Percentiles rank a stretch among this genome's conserved stretches.
These are phyloP conservation scores for Globisporangium abappressorium DNA, from an alignment of 352 stramenopile genomes.

Conservation along the genomic window DNA sequence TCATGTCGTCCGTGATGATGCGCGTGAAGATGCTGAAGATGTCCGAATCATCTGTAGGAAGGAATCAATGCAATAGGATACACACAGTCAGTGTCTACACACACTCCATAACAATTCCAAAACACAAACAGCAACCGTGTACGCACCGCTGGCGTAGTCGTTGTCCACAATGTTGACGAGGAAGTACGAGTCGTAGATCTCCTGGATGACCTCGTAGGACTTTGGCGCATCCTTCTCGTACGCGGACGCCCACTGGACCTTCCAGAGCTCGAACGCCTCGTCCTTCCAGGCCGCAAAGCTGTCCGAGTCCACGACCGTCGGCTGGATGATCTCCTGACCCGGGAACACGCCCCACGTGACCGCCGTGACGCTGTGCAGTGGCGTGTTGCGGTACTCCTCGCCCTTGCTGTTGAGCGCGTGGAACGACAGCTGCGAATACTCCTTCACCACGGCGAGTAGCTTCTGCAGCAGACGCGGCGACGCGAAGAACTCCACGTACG, in stretches of 20 bases:
- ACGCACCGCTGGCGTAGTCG: constrained; percentile 87
- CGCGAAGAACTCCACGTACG: constrained; percentile 98
- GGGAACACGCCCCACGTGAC: constrained; percentile 98
- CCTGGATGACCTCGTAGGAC: constrained; percentile 55
- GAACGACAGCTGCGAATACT: constrained; percentile 78
- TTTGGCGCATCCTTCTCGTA: constrained; percentile 88
- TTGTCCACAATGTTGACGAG: constrained; percentile 99
- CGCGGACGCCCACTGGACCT: constrained; percentile 94
- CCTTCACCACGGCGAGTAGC: constrained; percentile 47
- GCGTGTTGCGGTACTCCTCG: constrained; percentile 73
- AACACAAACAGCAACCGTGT: not conserved
- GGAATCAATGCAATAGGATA: not conserved
- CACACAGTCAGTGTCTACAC: not conserved
- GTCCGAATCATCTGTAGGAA: constrained; percentile 58
- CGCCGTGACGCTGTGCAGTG: constrained; percentile 88
- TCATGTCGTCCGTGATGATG: constrained; percentile 83
- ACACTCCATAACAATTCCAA: not conserved
- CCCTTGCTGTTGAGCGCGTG: constrained; percentile 69
- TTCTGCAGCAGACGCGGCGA: constrained; percentile 77
- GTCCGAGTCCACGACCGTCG: constrained; percentile 97
- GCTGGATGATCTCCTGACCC: constrained; percentile 91
- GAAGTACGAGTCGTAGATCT: constrained; percentile 96
- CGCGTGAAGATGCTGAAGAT: constrained; percentile 83
- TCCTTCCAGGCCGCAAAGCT: constrained; percentile 94
- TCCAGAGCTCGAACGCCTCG: constrained; percentile 97